Conservation (phyloP, 2,329 filamentous ascomycete species). For the Cytospora mali region DNA sequence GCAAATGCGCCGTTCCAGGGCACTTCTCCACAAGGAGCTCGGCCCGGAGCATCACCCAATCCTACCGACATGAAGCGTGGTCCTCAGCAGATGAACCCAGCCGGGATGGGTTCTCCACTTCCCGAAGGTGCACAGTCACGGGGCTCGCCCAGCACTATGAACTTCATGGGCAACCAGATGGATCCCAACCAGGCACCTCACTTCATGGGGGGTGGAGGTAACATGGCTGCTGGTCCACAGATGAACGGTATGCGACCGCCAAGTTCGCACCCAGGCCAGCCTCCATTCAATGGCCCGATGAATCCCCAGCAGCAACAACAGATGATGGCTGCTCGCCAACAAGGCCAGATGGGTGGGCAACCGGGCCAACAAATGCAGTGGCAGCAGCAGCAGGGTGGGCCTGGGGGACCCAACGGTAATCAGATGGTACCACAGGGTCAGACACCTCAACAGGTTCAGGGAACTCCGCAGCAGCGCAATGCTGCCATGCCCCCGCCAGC, state of each 20-base stretch:
- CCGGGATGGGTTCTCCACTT: constrained; percentile 70
- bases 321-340: constrained; percentile 56
- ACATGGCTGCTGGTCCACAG: constrained; percentile 55
- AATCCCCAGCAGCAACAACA: constrained; percentile 62
- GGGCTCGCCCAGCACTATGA: constrained; percentile 64
- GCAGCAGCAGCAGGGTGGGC: constrained; percentile 44
- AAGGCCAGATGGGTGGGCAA: constrained; percentile 38
- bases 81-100: constrained; percentile 72
- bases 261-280: constrained; percentile 63
- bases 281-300: constrained; percentile 59
- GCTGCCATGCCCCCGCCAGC: constrained; percentile 66
- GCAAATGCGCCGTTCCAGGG: constrained; percentile 57
- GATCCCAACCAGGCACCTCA: constrained; percentile 63
- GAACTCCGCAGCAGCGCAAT: constrained; percentile 69
- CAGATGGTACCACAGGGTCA: constrained; percentile 48
- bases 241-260: constrained; percentile 72
- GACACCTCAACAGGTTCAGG: constrained; percentile 60
- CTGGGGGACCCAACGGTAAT: constrained; percentile 42
- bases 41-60: constrained; percentile 74
- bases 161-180: constrained; percentile 65
- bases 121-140: constrained; percentile 69
- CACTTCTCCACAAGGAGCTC: constrained; percentile 69
- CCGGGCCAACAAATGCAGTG: constrained; percentile 52
- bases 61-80: constrained; percentile 78
- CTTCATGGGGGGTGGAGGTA: constrained; percentile 57